Conservation (phyloP, 192 early-diverging fungal species). For the Borealophlyctis nickersoniae region DNA sequence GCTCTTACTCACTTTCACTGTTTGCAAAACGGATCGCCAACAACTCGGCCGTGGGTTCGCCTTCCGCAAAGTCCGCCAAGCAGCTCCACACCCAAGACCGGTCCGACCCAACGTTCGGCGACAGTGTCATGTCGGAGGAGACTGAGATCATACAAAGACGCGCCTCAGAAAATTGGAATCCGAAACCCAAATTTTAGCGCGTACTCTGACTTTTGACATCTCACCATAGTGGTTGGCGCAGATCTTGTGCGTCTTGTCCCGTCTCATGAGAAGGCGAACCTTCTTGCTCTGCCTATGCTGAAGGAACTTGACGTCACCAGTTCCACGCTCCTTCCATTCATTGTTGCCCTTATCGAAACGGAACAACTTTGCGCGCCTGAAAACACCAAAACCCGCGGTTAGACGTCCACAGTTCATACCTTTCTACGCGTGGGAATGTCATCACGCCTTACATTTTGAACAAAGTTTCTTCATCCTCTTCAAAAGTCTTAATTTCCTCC, state of each 20-base stretch:
- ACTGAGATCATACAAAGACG: too few species aligned
- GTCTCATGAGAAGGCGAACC: conserved; percentile 96
- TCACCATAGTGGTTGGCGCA: conserved; percentile 97
- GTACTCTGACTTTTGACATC: too few species aligned
- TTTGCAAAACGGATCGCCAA: conserved; percentile 96
- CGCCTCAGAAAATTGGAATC: too few species aligned
- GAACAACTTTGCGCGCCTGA: conserved; percentile 95
- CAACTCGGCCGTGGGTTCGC: conserved; percentile 74
- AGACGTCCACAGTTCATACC: too few species aligned
- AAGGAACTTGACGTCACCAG: conserved; percentile 94
- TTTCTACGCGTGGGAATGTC: not conserved
- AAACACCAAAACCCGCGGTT: not conserved
- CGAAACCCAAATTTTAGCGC: too few species aligned
- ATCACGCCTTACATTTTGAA: conserved; percentile 77
- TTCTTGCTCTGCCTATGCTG: conserved; percentile 87
- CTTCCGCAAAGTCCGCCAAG: conserved; percentile 86
- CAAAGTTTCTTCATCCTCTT: conserved; percentile 89
- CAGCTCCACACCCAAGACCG: conserved; percentile 99
- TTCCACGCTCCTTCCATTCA: conserved; percentile 99
- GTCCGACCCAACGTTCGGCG: conserved; percentile 95
- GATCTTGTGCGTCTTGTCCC: conserved; percentile 98
- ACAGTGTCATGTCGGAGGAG: conserved; percentile 81
- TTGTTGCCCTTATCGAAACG: conserved; percentile 86
- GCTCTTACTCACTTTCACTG: conserved; percentile 66
- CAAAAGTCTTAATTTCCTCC: conserved; percentile 84